phyloP scores from a whole-genome alignment of 176 grass and related monocot genomes.

The Musa troglodytarum region DNA sequence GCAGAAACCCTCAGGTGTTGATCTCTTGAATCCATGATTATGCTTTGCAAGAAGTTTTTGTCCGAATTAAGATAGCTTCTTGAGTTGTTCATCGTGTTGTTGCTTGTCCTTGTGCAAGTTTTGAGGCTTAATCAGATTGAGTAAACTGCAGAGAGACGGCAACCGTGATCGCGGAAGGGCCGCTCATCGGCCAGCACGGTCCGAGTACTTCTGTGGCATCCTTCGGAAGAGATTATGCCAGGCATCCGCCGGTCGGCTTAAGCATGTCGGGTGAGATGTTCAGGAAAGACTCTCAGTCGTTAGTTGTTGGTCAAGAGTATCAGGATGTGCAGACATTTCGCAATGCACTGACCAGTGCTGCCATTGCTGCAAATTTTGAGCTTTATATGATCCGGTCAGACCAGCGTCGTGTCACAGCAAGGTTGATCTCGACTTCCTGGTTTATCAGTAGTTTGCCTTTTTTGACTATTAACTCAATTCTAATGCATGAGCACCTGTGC shows the following conservation, averaged over 20 bases:
- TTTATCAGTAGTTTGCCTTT: background rate
- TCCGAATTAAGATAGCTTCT: background rate
- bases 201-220: constrained; percentile 1
- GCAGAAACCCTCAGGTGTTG: background rate
- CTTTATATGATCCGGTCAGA: constrained; percentile 16
- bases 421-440: background rate
- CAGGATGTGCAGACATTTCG: constrained; percentile 20
- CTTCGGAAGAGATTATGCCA: constrained; percentile 4
- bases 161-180: background rate
- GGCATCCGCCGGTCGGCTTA: background rate
- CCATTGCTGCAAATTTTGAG: constrained; percentile 19
- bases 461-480: background rate
- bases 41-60: background rate
- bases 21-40: background rate
- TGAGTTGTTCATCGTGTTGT: background rate
- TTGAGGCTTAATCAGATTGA: background rate
- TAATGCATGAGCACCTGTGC: background rate
- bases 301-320: constrained; percentile 19
- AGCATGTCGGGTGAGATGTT: constrained; percentile 7
- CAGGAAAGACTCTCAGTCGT: constrained; percentile 7
- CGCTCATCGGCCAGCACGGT: background rate
- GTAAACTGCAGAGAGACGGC: constrained; percentile 7
- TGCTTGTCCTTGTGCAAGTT: background rate
- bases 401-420: constrained; percentile 23
- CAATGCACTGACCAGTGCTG: constrained; percentile 8